A percentile compares a stretch with the other conserved stretches of the same genome.
These are phyloP conservation scores for Stachybotrys elegans DNA, from an alignment of 2,329 filamentous ascomycete genomes.

Conservation along the genomic window DNA sequence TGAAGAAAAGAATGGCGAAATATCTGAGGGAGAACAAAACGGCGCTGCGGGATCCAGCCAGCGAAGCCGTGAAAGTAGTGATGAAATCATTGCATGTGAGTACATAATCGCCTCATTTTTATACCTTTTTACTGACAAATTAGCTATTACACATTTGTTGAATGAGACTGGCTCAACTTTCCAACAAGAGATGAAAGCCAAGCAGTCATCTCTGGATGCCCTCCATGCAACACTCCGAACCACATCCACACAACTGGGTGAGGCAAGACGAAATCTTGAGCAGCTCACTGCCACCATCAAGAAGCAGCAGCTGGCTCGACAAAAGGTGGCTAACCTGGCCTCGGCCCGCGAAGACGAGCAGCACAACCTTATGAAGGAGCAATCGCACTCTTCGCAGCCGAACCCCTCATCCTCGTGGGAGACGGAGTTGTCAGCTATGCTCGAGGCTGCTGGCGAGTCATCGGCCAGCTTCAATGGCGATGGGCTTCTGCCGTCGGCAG, in stretches of 20 bases:
- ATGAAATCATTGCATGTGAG: conserved; percentile 76
- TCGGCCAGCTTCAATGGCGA: conserved; percentile 31
- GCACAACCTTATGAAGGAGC: conserved; percentile 37
- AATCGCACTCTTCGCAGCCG: conserved; percentile 33
- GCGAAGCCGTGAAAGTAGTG: conserved; percentile 65
- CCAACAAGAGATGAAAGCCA: conserved; percentile 72
- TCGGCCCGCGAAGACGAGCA: conserved; percentile 69
- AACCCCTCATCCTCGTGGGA: conserved; percentile 49
- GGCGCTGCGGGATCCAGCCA: conserved; percentile 41
- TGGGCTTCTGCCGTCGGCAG: conserved; percentile 50
- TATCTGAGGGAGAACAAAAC: conserved; percentile 37
- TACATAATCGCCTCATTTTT: too few relatives aligned
- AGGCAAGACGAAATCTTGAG: conserved; percentile 70
- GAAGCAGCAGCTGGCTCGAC: conserved; percentile 59
- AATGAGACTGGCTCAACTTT: conserved; percentile 75
- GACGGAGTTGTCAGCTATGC: conserved; percentile 44
- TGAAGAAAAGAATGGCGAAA: conserved; percentile 40
- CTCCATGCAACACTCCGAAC: conserved; percentile 78
- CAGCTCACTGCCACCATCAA: conserved; percentile 60
- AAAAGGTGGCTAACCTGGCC: conserved; percentile 74
- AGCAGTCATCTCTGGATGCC: conserved; percentile 77
- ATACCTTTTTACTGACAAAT: too few relatives aligned
- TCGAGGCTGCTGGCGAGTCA: conserved; percentile 33
- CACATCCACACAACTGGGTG: conserved; percentile 71
- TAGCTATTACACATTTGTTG: conserved; percentile 78